These are phyloP conservation scores for Hypoxylon trugodes DNA, from an alignment of 495 filamentous ascomycete species.

Conservation along the genomic window DNA sequence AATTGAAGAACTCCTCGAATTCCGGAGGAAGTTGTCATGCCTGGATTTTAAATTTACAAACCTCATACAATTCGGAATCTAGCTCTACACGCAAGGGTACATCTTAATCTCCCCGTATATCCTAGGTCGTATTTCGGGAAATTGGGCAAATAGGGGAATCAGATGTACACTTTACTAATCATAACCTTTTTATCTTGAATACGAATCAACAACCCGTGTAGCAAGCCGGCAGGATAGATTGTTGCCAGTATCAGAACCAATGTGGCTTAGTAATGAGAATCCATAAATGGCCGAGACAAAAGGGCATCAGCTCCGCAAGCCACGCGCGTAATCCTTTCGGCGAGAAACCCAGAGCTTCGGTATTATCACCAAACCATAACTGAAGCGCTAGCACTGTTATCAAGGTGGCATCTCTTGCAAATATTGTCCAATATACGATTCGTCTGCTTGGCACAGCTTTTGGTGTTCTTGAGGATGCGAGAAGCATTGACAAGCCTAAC, in stretches of 20 bases:
- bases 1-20: no score
- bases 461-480: constrained; percentile 22
- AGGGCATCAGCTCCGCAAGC: constrained; percentile 27
- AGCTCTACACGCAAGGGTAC: no score
- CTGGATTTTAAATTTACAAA: no score
- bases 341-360: constrained; percentile 17
- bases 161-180: no score
- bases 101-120: no score
- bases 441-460: constrained; percentile 16
- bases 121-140: no score
- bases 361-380: constrained; percentile 26
- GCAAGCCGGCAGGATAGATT: neutral
- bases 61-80: no score
- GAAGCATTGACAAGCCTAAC: constrained; percentile 28
- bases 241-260: constrained; percentile 20
- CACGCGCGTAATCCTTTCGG: constrained; percentile 14
- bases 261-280: constrained; percentile 18
- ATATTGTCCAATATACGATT: constrained; percentile 30
- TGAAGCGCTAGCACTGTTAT: constrained; percentile 16
- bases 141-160: no score
- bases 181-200: no score
- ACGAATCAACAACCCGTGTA: no score
- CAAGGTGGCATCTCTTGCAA: constrained; percentile 27
- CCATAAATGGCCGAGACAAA: constrained; percentile 30
- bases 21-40: no score